These are phyloP conservation scores for Amanita molliuscula DNA, from an alignment of 768 basidiomycete species.

Conservation along the genomic window DNA sequence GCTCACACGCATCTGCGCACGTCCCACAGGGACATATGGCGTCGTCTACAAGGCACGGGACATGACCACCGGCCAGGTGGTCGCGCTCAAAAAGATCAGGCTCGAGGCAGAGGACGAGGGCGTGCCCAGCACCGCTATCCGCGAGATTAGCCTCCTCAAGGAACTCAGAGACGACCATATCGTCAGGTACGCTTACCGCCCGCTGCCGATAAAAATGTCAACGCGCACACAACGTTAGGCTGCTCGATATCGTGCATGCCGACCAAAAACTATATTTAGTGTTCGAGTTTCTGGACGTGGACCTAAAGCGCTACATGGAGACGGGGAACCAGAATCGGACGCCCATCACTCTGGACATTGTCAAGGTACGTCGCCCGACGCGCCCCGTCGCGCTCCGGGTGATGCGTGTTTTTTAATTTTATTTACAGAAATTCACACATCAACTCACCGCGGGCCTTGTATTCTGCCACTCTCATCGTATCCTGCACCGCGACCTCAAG, in stretches of 20 bases:
- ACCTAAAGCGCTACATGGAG: constrained; percentile 96
- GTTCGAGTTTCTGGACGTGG: constrained; percentile 95
- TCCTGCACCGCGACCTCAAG: constrained; percentile 95
- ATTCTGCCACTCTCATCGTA: constrained; percentile 92
- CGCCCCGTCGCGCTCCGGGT: background rate
- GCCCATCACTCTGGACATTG: constrained; percentile 62
- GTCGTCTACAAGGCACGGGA: constrained; percentile 98
- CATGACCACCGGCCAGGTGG: constrained; percentile 64
- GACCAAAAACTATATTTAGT: constrained; percentile 98
- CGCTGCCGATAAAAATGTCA: constrained; percentile 3
- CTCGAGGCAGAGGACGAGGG: constrained; percentile 99
- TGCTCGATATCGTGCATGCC: constrained; percentile 93
- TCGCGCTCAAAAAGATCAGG: constrained; percentile 97
- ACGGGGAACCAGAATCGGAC: constrained; percentile 60
- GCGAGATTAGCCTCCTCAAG: constrained; percentile 95
- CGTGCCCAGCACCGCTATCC: constrained; percentile 94
- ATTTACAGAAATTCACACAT: constrained; percentile 81
- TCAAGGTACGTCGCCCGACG: constrained; percentile 49
- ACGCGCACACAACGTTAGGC: constrained; percentile 31
- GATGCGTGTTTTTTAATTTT: constrained; percentile 18
- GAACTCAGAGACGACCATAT: constrained; percentile 96
- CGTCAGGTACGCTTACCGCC: constrained; percentile 53
- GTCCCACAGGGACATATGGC: constrained; percentile 82
- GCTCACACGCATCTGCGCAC: too few species aligned
- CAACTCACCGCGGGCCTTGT: constrained; percentile 87